A percentile compares a stretch with the other conserved stretches of the same genome.
Conservation (phyloP, 768 basidiomycete species). For the Tylopilus plumbeoviolaceoides region DNA sequence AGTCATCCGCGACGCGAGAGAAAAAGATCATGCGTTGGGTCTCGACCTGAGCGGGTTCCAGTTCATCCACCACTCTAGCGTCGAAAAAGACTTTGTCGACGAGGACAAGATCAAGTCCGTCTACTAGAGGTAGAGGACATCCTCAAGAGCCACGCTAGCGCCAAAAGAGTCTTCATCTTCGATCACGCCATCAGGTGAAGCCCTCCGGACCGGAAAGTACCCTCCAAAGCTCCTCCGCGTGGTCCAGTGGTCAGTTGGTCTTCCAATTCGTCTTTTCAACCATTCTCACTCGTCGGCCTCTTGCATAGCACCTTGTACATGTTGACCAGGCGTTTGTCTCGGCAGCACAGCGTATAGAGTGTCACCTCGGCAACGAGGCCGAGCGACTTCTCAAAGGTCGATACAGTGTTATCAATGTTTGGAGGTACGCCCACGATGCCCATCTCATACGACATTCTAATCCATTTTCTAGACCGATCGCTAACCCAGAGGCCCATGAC, state of each 20-base stretch:
- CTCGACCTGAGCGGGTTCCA: conserved; percentile 46
- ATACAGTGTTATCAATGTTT: conserved; percentile 44
- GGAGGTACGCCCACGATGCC: conserved; percentile 28
- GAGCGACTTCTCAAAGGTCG: conserved; percentile 39
- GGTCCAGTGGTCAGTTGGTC: conserved; percentile 32
- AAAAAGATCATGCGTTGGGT: conserved; percentile 24
- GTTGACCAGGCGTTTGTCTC: conserved; percentile 43
- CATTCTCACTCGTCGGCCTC: neutral
- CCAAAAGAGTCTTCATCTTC: conserved; percentile 39
- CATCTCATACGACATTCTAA: neutral
- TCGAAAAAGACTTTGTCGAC: conserved; percentile 37
- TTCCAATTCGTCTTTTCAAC: neutral
- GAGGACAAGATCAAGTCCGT: conserved; percentile 34
- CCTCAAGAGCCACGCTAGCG: conserved; percentile 37
- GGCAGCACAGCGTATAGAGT: conserved; percentile 34
- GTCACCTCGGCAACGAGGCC: conserved; percentile 39
- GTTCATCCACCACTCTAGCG: conserved; percentile 30
- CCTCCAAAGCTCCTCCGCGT: conserved; percentile 10
- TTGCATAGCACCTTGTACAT: conserved; percentile 36
- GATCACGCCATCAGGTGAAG: conserved; percentile 42
- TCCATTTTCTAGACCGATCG: conserved; percentile 29
- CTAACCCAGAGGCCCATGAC: conserved; percentile 35
- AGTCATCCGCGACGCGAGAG: conserved; percentile 32
- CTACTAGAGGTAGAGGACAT: conserved; percentile 43
- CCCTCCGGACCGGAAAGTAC: neutral